Evolutionary conservation across 108 stramenopile species (phyloP).

Genomic region (Stephanodiscus minutulus): DNA sequence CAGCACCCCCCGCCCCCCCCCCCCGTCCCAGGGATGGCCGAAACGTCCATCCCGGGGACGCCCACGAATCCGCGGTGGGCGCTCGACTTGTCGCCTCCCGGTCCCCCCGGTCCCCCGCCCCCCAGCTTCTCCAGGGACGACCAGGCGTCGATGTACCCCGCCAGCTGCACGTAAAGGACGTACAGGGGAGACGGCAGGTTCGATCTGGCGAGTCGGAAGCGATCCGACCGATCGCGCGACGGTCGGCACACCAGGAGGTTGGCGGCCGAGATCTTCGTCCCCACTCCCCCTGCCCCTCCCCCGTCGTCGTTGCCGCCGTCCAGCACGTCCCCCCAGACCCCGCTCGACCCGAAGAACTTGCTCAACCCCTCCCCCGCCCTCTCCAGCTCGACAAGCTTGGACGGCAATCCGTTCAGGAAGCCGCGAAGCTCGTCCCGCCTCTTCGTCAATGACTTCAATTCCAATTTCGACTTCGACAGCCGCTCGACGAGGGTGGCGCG

Average conservation of each 20-base stretch:
- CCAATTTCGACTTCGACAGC: constrained; percentile 38
- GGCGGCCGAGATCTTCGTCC: constrained; percentile 28
- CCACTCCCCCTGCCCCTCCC: constrained; percentile 15
- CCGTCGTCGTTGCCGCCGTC: constrained; percentile 25
- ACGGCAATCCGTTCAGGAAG: constrained; percentile 57
- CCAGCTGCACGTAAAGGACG: no score
- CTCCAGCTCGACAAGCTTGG: constrained; percentile 64
- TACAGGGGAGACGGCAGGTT: constrained; percentile 49
- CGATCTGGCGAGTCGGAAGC: constrained; percentile 60
- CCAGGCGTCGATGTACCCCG: no score
- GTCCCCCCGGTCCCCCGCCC: background rate
- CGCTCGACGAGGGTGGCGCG: constrained; percentile 41
- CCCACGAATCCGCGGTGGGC: constrained; percentile 34
- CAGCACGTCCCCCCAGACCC: constrained; percentile 12
- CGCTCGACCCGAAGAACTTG: constrained; percentile 50
- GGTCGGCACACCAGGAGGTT: constrained; percentile 32
- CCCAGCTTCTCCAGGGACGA: constrained; percentile 35
- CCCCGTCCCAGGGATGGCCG: constrained; percentile 14
- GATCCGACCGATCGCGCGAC: constrained; percentile 41
- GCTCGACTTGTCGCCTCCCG: background rate
- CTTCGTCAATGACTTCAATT: constrained; percentile 38
- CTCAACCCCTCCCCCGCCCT: constrained; percentile 61
- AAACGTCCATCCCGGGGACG: constrained; percentile 27
- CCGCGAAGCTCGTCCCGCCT: constrained; percentile 32
- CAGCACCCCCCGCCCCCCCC: constrained; percentile 2